Evolutionary conservation across 2,329 filamentous ascomycete genomes (phyloP).

Genomic region (Nemania diffusa): DNA sequence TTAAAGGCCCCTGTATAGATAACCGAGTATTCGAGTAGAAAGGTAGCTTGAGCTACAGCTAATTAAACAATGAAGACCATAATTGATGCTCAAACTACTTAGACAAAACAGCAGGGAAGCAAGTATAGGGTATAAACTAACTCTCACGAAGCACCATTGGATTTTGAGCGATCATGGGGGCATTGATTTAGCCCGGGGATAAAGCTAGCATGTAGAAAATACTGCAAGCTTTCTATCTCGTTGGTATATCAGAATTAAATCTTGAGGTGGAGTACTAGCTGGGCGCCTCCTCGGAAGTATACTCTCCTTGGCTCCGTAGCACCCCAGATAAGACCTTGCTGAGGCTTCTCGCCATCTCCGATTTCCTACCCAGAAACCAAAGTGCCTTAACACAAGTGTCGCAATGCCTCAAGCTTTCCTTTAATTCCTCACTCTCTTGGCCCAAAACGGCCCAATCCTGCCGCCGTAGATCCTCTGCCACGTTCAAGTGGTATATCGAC

Average conservation of each 20-base stretch:
- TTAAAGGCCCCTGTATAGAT: no score
- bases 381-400: slow-evolving; percentile 63
- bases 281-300: background rate
- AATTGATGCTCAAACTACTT: no score
- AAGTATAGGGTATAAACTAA: no score
- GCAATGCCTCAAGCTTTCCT: slow-evolving; percentile 52
- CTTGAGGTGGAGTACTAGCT: background rate
- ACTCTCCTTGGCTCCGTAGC: slow-evolving; percentile 1
- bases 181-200: no score
- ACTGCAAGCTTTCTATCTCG: background rate
- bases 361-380: slow-evolving; percentile 66
- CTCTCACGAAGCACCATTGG: no score
- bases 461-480: slow-evolving; percentile 43
- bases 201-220: no score
- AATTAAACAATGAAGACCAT: no score
- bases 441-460: slow-evolving; percentile 43
- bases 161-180: no score
- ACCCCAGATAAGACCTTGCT: slow-evolving; percentile 2
- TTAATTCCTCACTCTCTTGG: slow-evolving; percentile 27
- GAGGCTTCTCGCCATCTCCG: slow-evolving; percentile 53
- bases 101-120: no score
- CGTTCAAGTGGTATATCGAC: slow-evolving; percentile 53
- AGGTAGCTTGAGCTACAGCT: no score
- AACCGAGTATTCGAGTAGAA: no score
- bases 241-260: background rate